Percentiles rank a stretch among this genome's conserved stretches.
Evolutionary conservation across 495 filamentous ascomycete species (phyloP).

Genomic region (Ascobolus immersus): DNA sequence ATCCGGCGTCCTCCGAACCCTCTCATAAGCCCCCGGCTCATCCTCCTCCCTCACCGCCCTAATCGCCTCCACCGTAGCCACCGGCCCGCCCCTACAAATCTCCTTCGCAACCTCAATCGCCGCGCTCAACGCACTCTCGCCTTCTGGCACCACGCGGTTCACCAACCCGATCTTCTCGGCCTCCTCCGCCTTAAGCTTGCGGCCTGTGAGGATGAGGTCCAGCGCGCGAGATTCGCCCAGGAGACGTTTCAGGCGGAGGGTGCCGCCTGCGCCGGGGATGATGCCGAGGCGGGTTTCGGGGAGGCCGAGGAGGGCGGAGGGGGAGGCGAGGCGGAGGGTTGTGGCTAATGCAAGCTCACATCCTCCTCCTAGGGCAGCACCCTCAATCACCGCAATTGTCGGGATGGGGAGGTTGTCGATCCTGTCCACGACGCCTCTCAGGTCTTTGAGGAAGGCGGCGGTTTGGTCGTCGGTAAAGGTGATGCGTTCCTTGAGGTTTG

Average conservation of each 20-base stretch:
- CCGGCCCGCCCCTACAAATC: slow-evolving; percentile 68
- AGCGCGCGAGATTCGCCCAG: slow-evolving; percentile 52
- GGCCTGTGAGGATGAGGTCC: slow-evolving; percentile 66
- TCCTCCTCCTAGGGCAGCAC: slow-evolving; percentile 67
- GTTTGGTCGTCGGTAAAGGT: slow-evolving; percentile 53
- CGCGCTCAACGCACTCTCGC: slow-evolving; percentile 39
- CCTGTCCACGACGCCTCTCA: slow-evolving; percentile 42
- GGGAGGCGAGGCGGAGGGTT: slow-evolving; percentile 45
- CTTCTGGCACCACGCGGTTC: slow-evolving; percentile 54
- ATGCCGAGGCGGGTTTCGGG: slow-evolving; percentile 84
- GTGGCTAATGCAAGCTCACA: slow-evolving; percentile 74
- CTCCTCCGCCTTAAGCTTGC: slow-evolving; percentile 50
- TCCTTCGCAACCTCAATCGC: slow-evolving; percentile 52
- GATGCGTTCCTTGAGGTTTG: slow-evolving; percentile 71
- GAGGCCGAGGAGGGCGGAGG: slow-evolving; percentile 46
- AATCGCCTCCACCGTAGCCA: slow-evolving; percentile 47
- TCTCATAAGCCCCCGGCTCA: slow-evolving; percentile 56
- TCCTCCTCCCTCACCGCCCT: slow-evolving; percentile 43
- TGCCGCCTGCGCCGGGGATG: slow-evolving; percentile 82
- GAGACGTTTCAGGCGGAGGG: slow-evolving; percentile 51
- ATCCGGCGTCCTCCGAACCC: slow-evolving; percentile 60
- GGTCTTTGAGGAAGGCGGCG: slow-evolving; percentile 41
- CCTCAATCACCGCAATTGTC: slow-evolving; percentile 62
- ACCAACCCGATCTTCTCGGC: slow-evolving; percentile 64
- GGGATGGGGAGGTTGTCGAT: slow-evolving; percentile 55